Evolutionary conservation across 163 green algal genomes (phyloP).

Genomic region (Coccomyxa subellipsoidea): DNA sequence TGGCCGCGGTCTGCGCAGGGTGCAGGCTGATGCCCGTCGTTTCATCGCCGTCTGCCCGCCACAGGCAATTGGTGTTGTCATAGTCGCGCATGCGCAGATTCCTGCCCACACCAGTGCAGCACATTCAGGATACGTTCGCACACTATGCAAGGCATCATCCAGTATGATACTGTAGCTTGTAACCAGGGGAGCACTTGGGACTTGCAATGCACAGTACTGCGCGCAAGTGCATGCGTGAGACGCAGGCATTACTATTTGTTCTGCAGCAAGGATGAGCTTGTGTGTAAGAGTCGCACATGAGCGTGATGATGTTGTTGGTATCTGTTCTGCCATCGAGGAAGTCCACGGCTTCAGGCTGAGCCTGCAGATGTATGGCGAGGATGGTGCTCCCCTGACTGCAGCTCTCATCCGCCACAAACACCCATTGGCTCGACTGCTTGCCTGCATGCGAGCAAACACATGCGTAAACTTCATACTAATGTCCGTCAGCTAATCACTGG

Average conservation of each 20-base stretch:
- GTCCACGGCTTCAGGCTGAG: neutral
- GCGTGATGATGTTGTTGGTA: neutral
- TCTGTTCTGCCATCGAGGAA: neutral
- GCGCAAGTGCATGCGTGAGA: no score
- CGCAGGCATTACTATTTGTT: no score
- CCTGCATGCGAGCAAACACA: neutral
- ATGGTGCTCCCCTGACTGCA: neutral
- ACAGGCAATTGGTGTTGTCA: neutral
- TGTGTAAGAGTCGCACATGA: neutral
- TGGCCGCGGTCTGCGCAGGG: neutral
- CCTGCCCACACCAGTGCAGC: neutral
- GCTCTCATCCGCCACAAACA: constrained; percentile 26
- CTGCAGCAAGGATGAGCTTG: no score
- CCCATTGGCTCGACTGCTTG: constrained; percentile 20
- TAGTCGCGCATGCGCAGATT: neutral
- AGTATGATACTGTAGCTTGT: no score
- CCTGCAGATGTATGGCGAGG: neutral
- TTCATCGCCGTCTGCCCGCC: neutral
- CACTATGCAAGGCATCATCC: no score
- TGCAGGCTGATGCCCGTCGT: neutral
- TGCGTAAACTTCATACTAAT: neutral
- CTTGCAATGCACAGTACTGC: no score
- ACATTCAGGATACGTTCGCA: no score
- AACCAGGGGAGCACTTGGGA: no score
- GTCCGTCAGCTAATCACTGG: no score